These are phyloP conservation scores for Suillus bovinus DNA, from an alignment of 768 basidiomycete species.

Conservation along the genomic window DNA sequence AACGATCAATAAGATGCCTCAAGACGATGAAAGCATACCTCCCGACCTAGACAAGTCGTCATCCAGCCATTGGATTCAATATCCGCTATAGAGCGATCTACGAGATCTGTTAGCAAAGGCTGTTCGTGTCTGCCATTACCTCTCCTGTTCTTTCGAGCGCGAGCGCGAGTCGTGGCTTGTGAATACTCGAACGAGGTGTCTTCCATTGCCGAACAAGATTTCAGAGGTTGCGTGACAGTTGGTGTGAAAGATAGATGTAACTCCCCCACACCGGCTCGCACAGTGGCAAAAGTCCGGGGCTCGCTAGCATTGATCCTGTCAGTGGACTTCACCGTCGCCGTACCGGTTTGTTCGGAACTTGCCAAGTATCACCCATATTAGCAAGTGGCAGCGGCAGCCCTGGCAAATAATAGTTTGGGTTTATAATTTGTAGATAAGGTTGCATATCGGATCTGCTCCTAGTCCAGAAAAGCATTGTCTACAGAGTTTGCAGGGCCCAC, in stretches of 20 bases:
- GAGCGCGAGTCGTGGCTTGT: constrained; percentile 51
- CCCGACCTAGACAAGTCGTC: constrained; percentile 56
- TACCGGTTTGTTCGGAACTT: background rate
- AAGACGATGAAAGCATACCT: background rate
- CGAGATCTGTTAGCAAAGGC: constrained; percentile 36
- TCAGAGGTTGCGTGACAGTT: background rate
- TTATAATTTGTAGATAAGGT: background rate
- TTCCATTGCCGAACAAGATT: constrained; percentile 15
- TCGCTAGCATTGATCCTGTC: background rate
- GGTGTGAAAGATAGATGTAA: background rate
- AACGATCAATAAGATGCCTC: background rate
- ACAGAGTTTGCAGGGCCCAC: constrained; percentile 71
- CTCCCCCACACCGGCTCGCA: background rate
- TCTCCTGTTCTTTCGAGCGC: constrained; percentile 51
- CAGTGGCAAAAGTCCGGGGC: background rate
- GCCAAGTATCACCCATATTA: no score
- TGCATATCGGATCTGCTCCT: background rate
- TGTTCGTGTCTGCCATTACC: constrained; percentile 34
- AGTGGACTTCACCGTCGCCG: background rate
- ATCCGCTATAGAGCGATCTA: constrained; percentile 47
- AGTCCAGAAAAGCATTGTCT: no score
- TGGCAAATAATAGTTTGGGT: no score
- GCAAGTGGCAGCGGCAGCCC: no score
- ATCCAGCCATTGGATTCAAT: constrained; percentile 52
- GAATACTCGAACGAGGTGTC: constrained; percentile 41